A percentile compares a stretch with the other conserved stretches of the same genome.
Evolutionary conservation across 805 yeast genomes (phyloP).

Genomic region (Lipomyces yamanashiensis): DNA sequence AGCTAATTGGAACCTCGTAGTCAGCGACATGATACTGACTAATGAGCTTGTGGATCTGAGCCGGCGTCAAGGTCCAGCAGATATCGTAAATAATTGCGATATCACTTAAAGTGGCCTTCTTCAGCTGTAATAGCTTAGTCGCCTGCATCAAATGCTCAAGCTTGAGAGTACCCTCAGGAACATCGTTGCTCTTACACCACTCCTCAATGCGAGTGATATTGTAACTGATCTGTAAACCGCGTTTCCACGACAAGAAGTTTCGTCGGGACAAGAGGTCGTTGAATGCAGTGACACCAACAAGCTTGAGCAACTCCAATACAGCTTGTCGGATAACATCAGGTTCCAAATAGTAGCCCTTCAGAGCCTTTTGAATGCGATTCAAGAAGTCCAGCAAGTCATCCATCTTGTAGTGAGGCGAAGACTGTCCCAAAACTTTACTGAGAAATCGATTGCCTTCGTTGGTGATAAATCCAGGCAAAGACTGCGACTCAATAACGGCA

Average conservation of each 20-base stretch:
- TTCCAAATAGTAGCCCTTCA: slow-evolving; percentile 89
- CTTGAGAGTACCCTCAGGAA: slow-evolving; percentile 83
- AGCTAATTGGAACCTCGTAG: slow-evolving; percentile 89
- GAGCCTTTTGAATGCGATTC: slow-evolving; percentile 88
- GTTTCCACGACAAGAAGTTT: slow-evolving; percentile 93
- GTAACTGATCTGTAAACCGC: slow-evolving; percentile 95
- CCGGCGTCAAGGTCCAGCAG: slow-evolving; percentile 90
- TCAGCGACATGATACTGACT: slow-evolving; percentile 90
- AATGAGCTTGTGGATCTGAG: slow-evolving; percentile 92
- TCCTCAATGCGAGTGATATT: slow-evolving; percentile 96
- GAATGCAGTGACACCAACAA: slow-evolving; percentile 91
- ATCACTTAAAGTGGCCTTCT: slow-evolving; percentile 87
- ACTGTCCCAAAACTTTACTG: slow-evolving; percentile 76
- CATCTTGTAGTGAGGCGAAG: slow-evolving; percentile 76
- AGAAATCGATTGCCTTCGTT: slow-evolving; percentile 81
- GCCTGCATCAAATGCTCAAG: slow-evolving; percentile 89
- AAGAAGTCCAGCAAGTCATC: slow-evolving; percentile 89
- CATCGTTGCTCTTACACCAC: slow-evolving; percentile 95
- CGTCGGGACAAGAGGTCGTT: slow-evolving; percentile 95
- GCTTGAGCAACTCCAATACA: slow-evolving; percentile 76
- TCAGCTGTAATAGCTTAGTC: slow-evolving; percentile 87
- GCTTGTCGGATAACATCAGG: slow-evolving; percentile 82
- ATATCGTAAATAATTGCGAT: slow-evolving; percentile 91
- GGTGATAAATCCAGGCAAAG: slow-evolving; percentile 93
- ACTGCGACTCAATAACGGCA: slow-evolving; percentile 94